Base-by-base conservation (phyloP, 2,329 filamentous ascomycete species). In the Metarhizium brunneum region DNA sequence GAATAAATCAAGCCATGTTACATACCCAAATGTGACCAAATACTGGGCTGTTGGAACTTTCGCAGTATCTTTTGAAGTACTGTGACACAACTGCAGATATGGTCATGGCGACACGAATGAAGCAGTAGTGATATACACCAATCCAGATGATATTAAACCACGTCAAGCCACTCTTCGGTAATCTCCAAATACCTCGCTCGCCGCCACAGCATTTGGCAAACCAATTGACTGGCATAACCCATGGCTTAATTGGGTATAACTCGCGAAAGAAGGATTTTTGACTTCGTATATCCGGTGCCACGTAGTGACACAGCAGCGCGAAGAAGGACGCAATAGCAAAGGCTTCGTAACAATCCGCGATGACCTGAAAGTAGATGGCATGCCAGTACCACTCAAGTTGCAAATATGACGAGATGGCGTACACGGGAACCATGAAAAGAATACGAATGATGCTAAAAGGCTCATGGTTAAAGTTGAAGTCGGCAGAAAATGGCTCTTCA, bases 101-200 rank as follows among this genome's bases (percentile, higher is more conserved):
- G 36, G 90, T 94, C 79, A 91, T 90, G 64, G 85, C 72, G 18
- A 92, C 86, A 49, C 88, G 83, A 59, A 92, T 83, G 64, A 92
- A 85, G 72, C 88, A 91, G 72, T 94, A 95, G 65, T 95, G 90
- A 71, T 92, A 95, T 55, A 94, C 79, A 54, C 86, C 85, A 50
- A 88, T 80, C 87, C 87, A 94, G 62, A 92, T 79, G 57, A 92
- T 84, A 68, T 95, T 95, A 73, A 95, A 95, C 89, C 89, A 94
- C 1, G 90, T 95, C 68, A 95, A 73, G 1, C 90, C 90, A 69
- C 87, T 94, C 61, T 80, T 77, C 0, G 90, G 90, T n/a, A 80
- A 86, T 61, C 88, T 80, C 77, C 88, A 86, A 30, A 79, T 77
- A 0, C 89, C 88, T 54, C 81, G 75, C 57, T 87, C 70, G 38